Conservation (phyloP, 2,329 filamentous ascomycete species). For the Ophiobolus disseminans region DNA sequence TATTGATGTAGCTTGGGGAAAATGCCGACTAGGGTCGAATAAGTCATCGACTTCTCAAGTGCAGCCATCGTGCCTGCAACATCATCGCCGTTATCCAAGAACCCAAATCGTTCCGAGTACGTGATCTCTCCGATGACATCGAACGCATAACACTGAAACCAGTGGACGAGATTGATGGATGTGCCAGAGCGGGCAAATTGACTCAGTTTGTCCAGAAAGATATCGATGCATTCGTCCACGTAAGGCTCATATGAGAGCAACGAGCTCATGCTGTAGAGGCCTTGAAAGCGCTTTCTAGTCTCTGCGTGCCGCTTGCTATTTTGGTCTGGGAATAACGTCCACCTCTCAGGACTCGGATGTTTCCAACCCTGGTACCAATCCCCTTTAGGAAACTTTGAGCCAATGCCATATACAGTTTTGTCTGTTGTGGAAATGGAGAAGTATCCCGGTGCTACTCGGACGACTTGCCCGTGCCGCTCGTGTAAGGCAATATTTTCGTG, state of each 20-base stretch:
- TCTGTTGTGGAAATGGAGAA: constrained; percentile 6
- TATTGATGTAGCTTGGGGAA: constrained; percentile 18
- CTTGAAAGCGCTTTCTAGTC: constrained; percentile 27
- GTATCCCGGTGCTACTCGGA: constrained; percentile 7
- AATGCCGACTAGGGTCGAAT: constrained; percentile 24
- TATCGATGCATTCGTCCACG: constrained; percentile 36
- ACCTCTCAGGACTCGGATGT: constrained; percentile 45
- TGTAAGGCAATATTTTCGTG: constrained; percentile 10
- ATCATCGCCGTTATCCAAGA: constrained; percentile 46
- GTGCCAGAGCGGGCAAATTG: constrained; percentile 14
- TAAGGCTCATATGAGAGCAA: constrained; percentile 38
- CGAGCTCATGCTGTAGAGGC: constrained; percentile 36
- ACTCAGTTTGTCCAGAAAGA: constrained; percentile 6
- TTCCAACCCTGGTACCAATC: constrained; percentile 43
- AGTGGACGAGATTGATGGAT: constrained; percentile 45
- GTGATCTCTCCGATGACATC: constrained; percentile 53
- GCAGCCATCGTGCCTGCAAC: constrained; percentile 48
- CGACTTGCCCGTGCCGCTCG: constrained; percentile 8
- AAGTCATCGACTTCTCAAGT: constrained; percentile 34
- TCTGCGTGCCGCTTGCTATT: constrained; percentile 47
- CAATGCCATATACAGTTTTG: constrained; percentile 15
- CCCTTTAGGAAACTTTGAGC: constrained; percentile 14
- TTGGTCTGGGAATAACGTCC: constrained; percentile 46
- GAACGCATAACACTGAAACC: constrained; percentile 53
- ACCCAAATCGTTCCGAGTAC: constrained; percentile 48